phyloP scores from a whole-genome alignment of 176 grass and related monocot genomes.

The Musa troglodytarum region DNA sequence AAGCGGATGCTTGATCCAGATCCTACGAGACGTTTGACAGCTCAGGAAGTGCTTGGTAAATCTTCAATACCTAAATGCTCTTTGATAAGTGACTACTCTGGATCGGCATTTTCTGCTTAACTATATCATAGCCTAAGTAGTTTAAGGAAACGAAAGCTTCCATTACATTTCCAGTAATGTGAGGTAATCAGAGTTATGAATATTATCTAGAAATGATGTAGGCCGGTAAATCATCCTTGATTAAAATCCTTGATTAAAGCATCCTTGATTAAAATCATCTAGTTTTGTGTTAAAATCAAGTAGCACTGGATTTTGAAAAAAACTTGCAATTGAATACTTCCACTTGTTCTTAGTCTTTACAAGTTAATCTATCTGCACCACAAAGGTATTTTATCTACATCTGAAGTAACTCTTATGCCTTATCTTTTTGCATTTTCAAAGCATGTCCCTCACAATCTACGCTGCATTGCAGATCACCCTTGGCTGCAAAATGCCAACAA shows the following conservation, averaged over 20 bases:
- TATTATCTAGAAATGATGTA: too few species aligned
- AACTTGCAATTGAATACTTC: too few species aligned
- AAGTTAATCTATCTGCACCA: too few species aligned
- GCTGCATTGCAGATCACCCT: conserved; percentile 15
- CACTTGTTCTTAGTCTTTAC: too few species aligned
- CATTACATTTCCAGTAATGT: neutral
- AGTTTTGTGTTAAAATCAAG: too few species aligned
- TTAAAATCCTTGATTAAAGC: too few species aligned
- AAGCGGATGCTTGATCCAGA: conserved; percentile 13
- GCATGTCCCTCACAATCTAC: neutral
- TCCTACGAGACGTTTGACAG: conserved; percentile 11
- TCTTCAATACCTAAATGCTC: neutral
- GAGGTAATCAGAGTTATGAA: neutral
- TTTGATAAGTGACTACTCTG: neutral
- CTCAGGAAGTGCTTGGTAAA: conserved; percentile 17
- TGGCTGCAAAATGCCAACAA: conserved; percentile 20
- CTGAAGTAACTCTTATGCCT: neutral
- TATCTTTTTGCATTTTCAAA: neutral
- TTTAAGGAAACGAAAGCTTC: too few species aligned
- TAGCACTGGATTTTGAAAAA: too few species aligned
- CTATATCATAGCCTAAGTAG: neutral
- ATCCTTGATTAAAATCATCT: too few species aligned
- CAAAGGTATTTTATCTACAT: neutral
- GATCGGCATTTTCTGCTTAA: neutral
- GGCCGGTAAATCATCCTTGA: too few species aligned